Base-by-base conservation (phyloP, 2,329 filamentous ascomycete genomes). In the Neopestalotiopsis sp. region DNA sequence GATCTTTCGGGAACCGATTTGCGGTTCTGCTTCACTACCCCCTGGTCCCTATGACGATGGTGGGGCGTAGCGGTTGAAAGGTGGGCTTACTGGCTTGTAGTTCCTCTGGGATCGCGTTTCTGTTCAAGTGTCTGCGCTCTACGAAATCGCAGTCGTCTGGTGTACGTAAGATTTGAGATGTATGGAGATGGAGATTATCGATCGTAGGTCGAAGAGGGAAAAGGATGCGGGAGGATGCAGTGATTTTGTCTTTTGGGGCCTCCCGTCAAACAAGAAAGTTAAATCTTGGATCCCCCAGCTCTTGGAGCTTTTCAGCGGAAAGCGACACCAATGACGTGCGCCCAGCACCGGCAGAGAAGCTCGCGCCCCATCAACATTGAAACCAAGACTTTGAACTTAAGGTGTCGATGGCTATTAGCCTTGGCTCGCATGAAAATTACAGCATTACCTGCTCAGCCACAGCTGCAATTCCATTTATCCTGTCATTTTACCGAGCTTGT, bases 321-420 rank as follows among this genome's bases (percentile, higher is more conserved):
- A 24, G 32, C n/a, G 34, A 40, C 59, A 20, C n/a, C 59, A 34
- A 66, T 66, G 63, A 66, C 63, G 63, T 66, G 63, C 42, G 63
- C 63, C 63, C 28, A 66, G 63, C 42, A 24, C 28, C 30, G 30
- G 30, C 40, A 38, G 20, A 63, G 28, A 34, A 56, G 49, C 63
- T 57, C 17, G n/a, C 20, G 63, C 49, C 40, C 24, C 49, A 32
- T 24, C 28, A 12, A 28, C 49, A 32, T 24, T 20, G 13, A 28
- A 28, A 14, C 30, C 45, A 53, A n/a, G 45, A 53, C 14, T 24
- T 10, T 20, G 9, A n/a, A 3, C 4, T 53, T 53, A n/a, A 53
- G 45, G 34, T 38, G 34, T 38, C 34, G 10, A 38, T 38, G 6
- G 6, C 34, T 10, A 38, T 38, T 38, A 53, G 20, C 45, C 20